Conservation (phyloP, 345 rosid genomes). For the Sapria himalayana region DNA sequence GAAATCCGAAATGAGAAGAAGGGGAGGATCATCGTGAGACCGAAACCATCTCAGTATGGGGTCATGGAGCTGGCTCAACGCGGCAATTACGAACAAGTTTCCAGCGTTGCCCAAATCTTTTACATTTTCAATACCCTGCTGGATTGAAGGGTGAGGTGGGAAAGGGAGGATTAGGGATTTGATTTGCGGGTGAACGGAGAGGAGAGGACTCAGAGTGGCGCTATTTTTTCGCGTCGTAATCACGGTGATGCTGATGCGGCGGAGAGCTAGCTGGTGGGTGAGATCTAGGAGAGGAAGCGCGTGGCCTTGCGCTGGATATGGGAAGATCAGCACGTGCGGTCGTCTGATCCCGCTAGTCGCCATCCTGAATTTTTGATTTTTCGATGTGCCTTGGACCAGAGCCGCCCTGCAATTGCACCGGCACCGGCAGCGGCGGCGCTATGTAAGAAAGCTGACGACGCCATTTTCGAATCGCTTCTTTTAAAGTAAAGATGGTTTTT, state of each 20-base stretch:
- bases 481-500: too few species aligned
- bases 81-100: slow-evolving; percentile 16
- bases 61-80: slow-evolving; percentile 22
- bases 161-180: slow-evolving; percentile 20
- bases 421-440: too few species aligned
- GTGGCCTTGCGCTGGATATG: slow-evolving; percentile 68
- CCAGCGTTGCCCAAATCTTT: slow-evolving; percentile 32
- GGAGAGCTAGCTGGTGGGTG: slow-evolving; percentile 27
- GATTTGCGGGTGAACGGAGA: slow-evolving; percentile 13
- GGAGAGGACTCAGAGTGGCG: slow-evolving; percentile 25
- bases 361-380: too few species aligned
- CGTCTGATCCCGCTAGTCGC: not conserved
- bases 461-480: too few species aligned
- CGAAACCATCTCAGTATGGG: slow-evolving; percentile 34
- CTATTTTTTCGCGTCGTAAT: slow-evolving; percentile 34
- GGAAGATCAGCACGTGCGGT: slow-evolving; percentile 36
- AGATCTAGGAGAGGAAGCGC: slow-evolving; percentile 31
- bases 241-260: slow-evolving; percentile 20
- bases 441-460: too few species aligned
- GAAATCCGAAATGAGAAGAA: slow-evolving; percentile 50
- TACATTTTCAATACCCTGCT: slow-evolving; percentile 36
- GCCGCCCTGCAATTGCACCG: too few species aligned
- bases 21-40: slow-evolving; percentile 36
- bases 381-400: too few species aligned
- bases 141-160: slow-evolving; percentile 34